Conservation (phyloP, 1,139 yeast genomes). For the Taphrina confusa region DNA sequence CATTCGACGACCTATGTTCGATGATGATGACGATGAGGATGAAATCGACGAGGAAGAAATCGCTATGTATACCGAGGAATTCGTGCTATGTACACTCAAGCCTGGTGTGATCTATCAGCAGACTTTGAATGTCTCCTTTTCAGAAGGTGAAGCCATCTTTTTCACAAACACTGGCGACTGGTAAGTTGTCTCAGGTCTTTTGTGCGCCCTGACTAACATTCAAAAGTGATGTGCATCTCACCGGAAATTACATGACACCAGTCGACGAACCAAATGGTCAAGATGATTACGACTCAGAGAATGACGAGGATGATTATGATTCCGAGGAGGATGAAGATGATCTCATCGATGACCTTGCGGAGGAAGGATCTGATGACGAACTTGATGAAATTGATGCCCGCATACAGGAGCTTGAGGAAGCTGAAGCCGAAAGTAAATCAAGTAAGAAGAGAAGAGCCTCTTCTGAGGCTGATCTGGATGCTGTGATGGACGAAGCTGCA, state of each 20-base stretch:
- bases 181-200: not conserved
- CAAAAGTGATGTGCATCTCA: conserved; percentile 67
- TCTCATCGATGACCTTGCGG: conserved; percentile 49
- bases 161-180: conserved; percentile 90
- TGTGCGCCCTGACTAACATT: conserved; percentile 46
- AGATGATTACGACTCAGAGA: conserved; percentile 49
- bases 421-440: conserved; percentile 45
- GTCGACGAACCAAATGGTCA: conserved; percentile 52
- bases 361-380: conserved; percentile 38
- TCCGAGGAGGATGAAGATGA: conserved; percentile 93
- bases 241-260: conserved; percentile 94
- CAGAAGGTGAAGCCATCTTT: conserved; percentile 90
- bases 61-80: conserved; percentile 50
- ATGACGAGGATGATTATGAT: conserved; percentile 73
- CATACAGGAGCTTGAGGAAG: conserved; percentile 45
- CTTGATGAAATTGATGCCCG: conserved; percentile 57
- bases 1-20: conserved; percentile 52
- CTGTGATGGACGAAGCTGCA: conserved; percentile 41
- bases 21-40: conserved; percentile 47
- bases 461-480: conserved; percentile 44
- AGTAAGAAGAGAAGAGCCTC: conserved; percentile 53
- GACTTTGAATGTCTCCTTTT: conserved; percentile 81
- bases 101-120: conserved; percentile 82
- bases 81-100: conserved; percentile 82
- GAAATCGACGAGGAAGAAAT: conserved; percentile 53